phyloP scores from a whole-genome alignment of 2,329 filamentous ascomycete genomes.

The Myriosclerotinia curreyana region DNA sequence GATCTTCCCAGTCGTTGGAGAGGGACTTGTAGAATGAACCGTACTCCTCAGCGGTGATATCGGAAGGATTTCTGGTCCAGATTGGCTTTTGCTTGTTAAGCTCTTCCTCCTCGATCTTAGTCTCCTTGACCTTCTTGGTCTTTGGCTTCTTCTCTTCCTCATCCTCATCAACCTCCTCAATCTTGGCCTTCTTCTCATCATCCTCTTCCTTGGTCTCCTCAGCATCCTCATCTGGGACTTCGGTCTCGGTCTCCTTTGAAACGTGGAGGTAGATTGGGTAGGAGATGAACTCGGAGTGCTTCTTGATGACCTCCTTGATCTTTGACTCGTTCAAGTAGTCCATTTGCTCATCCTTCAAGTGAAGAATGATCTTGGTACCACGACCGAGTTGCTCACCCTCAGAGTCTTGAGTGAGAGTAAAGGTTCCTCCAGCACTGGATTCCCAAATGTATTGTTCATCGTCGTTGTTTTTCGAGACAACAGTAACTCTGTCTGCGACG shows the following conservation, averaged over 20 bases:
- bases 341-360: constrained; percentile 98
- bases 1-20: constrained; percentile 99
- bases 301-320: constrained; percentile 99
- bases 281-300: constrained; percentile 99
- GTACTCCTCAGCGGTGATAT: constrained; percentile 96
- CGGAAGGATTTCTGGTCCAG: constrained; percentile 96
- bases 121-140: constrained; percentile 99
- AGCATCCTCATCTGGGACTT: constrained; percentile 58
- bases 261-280: constrained; percentile 99
- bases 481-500: constrained; percentile 91
- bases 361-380: constrained; percentile 96
- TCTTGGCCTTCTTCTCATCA: constrained; percentile 26
- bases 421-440: constrained; percentile 94
- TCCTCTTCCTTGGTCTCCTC: constrained; percentile 45
- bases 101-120: constrained; percentile 97
- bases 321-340: constrained; percentile 98
- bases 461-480: constrained; percentile 98
- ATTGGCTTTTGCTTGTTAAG: constrained; percentile 99
- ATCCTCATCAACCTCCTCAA: constrained; percentile 27
- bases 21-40: constrained; percentile 99
- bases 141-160: constrained; percentile 42
- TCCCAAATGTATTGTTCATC: constrained; percentile 99
- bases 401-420: constrained; percentile 86
- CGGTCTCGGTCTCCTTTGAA: constrained; percentile 97
- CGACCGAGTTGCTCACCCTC: constrained; percentile 88